A percentile compares a stretch with the other conserved stretches of the same genome.
These are phyloP conservation scores for Rhizomucor pusillus DNA, from an alignment of 371 early-diverging fungal species.

Conservation along the genomic window DNA sequence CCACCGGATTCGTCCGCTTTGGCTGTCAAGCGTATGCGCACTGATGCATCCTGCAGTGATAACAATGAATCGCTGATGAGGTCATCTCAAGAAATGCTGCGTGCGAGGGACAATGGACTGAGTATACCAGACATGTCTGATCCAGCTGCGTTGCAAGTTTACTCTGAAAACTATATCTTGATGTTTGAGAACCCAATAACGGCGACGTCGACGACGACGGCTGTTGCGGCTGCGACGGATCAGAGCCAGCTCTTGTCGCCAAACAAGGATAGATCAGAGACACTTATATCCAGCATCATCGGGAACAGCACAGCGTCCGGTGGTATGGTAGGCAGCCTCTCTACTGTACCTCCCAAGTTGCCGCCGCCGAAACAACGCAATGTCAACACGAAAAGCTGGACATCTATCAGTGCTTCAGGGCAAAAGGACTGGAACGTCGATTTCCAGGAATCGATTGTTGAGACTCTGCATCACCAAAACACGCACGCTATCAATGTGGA, in stretches of 20 bases:
- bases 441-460: constrained; percentile 11
- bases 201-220: constrained; percentile 5
- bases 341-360: not conserved
- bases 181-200: constrained; percentile 8
- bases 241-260: not conserved
- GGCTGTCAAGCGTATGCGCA: constrained; percentile 5
- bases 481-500: constrained; percentile 6
- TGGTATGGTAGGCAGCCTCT: not conserved
- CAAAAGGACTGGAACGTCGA: constrained; percentile 9
- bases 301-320: too few species aligned
- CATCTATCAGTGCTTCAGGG: constrained; percentile 1
- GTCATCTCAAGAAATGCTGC: too few species aligned
- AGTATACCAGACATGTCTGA: constrained; percentile 5
- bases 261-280: too few species aligned
- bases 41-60: not conserved
- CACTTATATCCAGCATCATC: too few species aligned
- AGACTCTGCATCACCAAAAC: constrained; percentile 14
- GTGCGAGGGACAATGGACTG: not conserved
- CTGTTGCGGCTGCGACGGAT: constrained; percentile 1
- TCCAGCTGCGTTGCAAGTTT: constrained; percentile 2
- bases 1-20: not conserved
- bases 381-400: constrained; percentile 7
- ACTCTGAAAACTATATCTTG: constrained; percentile 7
- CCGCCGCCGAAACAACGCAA: constrained; percentile 13
- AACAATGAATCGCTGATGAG: not conserved